Base-by-base conservation (phyloP, 1,284 basidiomycete genomes). In the Tilletia walkeri region DNA sequence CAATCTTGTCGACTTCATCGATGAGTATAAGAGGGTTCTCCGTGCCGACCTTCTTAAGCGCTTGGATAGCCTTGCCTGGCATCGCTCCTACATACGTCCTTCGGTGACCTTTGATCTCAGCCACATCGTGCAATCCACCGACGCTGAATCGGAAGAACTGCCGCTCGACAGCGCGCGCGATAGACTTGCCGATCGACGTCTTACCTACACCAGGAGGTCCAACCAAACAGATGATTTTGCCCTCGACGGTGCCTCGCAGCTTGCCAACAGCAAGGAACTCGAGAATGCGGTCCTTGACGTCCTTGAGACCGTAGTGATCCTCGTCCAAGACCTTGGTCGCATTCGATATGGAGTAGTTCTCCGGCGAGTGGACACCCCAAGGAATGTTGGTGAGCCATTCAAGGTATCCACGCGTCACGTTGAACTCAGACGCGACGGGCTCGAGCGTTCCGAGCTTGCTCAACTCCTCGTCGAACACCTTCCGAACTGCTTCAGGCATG, bases 1-100 rank as follows among this genome's bases (percentile, higher is more conserved):
- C 94, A 73, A 99, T 94, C 88, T 99, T 99, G 87, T 99, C 95
- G 34, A 99, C 93, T 84, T 99, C 95, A 80, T 99, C 95, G 75
- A 99, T 98, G 66, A 99, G 86, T 20, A 86, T 81, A 20, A 99
- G 87, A 0, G 95, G 95, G 84, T 99, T 99, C 86, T 97, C 95
- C 3, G 93, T 95, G 45, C 93, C 93, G 16, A 98, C 94, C 74
- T 95, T 91, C 86, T 97, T 98, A 72, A 99, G 85, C 1, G 95
- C 95, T 84, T 98, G 95, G 70, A 98, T 95, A 70, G 97, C 95
- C 87, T 99, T 99, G 67, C 95, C 95, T 0, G 95, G 95, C 78
- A 99, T 89, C 49, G 68, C 71, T 3, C 92, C 95, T 70, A 97
- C 94, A 82, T 98, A 99, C 24, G 95, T 99, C 81, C 96, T 86